Percentiles rank a stretch among this genome's conserved stretches.
Evolutionary conservation across 1,284 basidiomycete genomes (phyloP).

Genomic region (Fomitopsis schrenkii): DNA sequence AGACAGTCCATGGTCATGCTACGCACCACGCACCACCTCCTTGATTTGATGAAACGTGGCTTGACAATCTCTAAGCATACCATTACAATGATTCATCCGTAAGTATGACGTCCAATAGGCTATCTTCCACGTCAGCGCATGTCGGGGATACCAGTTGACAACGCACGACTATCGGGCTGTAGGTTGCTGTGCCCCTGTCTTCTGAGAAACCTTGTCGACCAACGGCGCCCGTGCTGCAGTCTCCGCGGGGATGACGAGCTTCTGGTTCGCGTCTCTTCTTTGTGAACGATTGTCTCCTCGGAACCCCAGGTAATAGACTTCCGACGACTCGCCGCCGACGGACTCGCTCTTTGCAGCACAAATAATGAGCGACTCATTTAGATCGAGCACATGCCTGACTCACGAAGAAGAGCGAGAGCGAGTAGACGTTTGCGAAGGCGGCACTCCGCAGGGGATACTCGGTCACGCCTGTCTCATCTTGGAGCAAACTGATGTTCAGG

Average conservation of each 20-base stretch:
- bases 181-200: slow-evolving; percentile 51
- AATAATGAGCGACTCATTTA: not conserved
- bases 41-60: too few relatives aligned
- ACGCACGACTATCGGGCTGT: slow-evolving; percentile 20
- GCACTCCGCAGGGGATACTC: slow-evolving; percentile 78
- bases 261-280: slow-evolving; percentile 55
- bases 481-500: slow-evolving; percentile 64
- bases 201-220: slow-evolving; percentile 58
- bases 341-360: slow-evolving; percentile 46
- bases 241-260: slow-evolving; percentile 67
- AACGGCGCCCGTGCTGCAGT: slow-evolving; percentile 65
- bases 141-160: not conserved
- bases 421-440: slow-evolving; percentile 70
- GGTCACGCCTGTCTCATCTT: slow-evolving; percentile 59
- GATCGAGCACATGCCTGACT: not conserved
- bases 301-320: slow-evolving; percentile 79
- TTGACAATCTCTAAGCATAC: too few relatives aligned
- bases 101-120: not conserved
- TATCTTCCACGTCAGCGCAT: not conserved
- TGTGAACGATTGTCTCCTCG: slow-evolving; percentile 63
- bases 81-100: not conserved
- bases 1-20: too few relatives aligned
- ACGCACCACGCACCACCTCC: too few relatives aligned
- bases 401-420: slow-evolving; percentile 76
- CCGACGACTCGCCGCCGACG: slow-evolving; percentile 54